Percentiles rank a stretch among this genome's conserved stretches.
Evolutionary conservation across 768 basidiomycete species (phyloP).

Genomic region (Royoungia palumana): DNA sequence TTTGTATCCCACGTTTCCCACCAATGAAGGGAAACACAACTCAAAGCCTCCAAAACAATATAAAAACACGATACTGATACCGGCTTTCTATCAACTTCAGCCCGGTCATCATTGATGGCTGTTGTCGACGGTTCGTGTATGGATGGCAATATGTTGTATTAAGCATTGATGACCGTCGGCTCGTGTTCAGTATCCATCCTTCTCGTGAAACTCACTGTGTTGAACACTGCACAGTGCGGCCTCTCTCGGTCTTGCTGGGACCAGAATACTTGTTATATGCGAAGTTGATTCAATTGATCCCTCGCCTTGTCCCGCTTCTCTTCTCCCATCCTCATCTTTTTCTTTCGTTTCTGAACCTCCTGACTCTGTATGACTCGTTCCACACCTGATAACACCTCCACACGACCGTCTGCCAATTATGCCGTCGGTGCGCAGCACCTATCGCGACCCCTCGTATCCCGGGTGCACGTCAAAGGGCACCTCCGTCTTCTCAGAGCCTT

Average conservation of each 20-base stretch:
- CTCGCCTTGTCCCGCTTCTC: constrained; percentile 4
- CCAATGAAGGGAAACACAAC: constrained; percentile 5
- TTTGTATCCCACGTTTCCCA: background rate
- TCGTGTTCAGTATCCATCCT: background rate
- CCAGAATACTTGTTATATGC: constrained; percentile 8
- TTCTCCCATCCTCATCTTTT: background rate
- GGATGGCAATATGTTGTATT: background rate
- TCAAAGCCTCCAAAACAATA: background rate
- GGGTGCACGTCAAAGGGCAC: constrained; percentile 33
- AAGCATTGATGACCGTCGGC: background rate
- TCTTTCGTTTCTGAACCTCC: background rate
- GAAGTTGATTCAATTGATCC: background rate
- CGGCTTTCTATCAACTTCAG: background rate
- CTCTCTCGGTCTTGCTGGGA: background rate
- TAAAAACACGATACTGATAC: constrained; percentile 1
- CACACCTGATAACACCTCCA: background rate
- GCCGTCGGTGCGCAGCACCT: constrained; percentile 18
- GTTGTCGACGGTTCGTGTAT: background rate
- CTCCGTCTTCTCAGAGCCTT: constrained; percentile 35
- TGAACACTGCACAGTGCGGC: constrained; percentile 7
- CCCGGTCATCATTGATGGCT: background rate
- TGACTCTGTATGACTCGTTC: constrained; percentile 1
- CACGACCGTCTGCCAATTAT: constrained; percentile 8
- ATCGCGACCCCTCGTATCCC: constrained; percentile 28
- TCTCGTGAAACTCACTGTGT: background rate